These are phyloP conservation scores for Neofusicoccum sp. DNA, from an alignment of 2,329 filamentous ascomycete species.

Conservation along the genomic window DNA sequence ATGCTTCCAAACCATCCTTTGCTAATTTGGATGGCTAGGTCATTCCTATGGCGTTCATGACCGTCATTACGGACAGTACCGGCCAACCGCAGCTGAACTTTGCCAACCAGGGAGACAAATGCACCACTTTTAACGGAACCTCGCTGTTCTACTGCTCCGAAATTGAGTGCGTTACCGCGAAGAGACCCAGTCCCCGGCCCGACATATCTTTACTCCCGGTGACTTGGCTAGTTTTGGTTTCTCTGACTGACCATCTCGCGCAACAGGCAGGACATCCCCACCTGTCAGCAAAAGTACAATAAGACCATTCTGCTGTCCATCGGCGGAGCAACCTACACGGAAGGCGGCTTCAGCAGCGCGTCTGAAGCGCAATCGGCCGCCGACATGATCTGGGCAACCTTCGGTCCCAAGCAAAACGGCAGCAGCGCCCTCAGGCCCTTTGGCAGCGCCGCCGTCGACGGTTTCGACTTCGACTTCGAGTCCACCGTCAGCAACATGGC, in stretches of 20 bases:
- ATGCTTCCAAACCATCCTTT: no score
- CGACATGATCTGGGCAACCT: constrained; percentile 68
- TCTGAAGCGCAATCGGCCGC: constrained; percentile 49
- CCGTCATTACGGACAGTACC: constrained; percentile 56
- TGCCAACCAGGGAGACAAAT: constrained; percentile 64
- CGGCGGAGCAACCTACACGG: constrained; percentile 70
- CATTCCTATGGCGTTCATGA: constrained; percentile 66
- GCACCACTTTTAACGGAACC: constrained; percentile 61
- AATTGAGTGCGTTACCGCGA: constrained; percentile 56
- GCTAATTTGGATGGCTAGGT: constrained; percentile 38
- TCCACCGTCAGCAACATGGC: constrained; percentile 60
- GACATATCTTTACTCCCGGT: no score
- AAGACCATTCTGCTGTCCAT: constrained; percentile 76
- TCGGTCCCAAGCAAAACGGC: constrained; percentile 58
- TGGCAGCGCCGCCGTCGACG: constrained; percentile 66
- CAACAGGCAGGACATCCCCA: constrained; percentile 49
- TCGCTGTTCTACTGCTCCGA: constrained; percentile 63
- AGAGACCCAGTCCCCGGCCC: no score
- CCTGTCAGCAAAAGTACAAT: constrained; percentile 63
- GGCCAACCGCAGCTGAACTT: constrained; percentile 62
- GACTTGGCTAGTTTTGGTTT: no score
- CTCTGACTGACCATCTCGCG: not conserved
- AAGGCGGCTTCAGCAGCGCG: constrained; percentile 61
- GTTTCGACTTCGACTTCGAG: constrained; percentile 79
- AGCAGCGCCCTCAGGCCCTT: constrained; percentile 64